These are phyloP conservation scores for Mallotus japonicus DNA, from an alignment of 441 rosid genomes.

Conservation along the genomic window DNA sequence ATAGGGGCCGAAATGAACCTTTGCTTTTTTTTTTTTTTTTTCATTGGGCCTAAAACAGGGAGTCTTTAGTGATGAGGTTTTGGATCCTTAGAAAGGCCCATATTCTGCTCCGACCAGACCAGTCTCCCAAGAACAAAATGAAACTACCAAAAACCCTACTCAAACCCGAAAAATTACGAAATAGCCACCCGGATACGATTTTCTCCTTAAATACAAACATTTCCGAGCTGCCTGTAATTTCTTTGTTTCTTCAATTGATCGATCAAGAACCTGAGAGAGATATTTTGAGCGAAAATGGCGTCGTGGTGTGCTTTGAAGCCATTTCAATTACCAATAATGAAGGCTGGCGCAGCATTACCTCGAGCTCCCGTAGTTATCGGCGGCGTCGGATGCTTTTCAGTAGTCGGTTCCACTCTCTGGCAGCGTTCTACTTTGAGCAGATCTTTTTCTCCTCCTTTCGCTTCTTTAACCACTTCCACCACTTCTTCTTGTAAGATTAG, in stretches of 20 bases:
- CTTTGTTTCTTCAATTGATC: background rate
- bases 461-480: slow-evolving; percentile 47
- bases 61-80: too few species aligned
- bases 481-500: slow-evolving; percentile 35
- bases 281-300: slow-evolving; percentile 34
- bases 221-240: too few species aligned
- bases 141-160: too few species aligned
- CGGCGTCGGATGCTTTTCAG: slow-evolving; percentile 48
- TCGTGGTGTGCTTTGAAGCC: slow-evolving; percentile 46
- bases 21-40: too few species aligned
- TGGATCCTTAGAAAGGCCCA: too few species aligned
- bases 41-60: too few species aligned
- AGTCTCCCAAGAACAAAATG: too few species aligned
- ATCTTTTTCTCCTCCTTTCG: slow-evolving; percentile 39
- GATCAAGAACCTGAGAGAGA: background rate
- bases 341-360: slow-evolving; percentile 38
- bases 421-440: slow-evolving; percentile 31
- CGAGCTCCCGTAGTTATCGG: slow-evolving; percentile 30
- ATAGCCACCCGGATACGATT: too few species aligned
- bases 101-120: too few species aligned
- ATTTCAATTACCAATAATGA: slow-evolving; percentile 38
- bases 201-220: too few species aligned
- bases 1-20: too few species aligned
- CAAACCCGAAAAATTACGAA: too few species aligned
- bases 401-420: slow-evolving; percentile 33